Base-by-base conservation (phyloP, 176 grass and related monocot species). In the Dactylis glomerata region DNA sequence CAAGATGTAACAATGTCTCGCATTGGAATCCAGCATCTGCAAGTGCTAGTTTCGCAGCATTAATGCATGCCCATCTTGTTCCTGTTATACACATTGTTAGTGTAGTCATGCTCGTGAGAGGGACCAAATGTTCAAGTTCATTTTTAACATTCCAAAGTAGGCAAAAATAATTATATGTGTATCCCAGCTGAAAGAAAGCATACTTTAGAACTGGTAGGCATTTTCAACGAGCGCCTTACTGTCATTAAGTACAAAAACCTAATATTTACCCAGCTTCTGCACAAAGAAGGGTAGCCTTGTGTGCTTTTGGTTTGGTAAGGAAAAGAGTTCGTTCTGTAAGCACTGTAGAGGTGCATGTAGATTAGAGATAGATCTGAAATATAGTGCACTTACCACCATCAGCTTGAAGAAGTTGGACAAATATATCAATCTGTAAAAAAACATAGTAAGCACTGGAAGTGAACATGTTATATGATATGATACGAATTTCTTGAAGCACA, bases 331-430 rank as follows among this genome's bases (percentile, higher is more conserved):
- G 32, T 31, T 88, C 24, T 17, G 33, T 3, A 49, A 0, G 8
- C 8, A 13, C 10, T 68, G 33, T 54, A 55, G 26, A 49, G 38
- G 27, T 30, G 22, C 46, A 85, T 73, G 74, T 36, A 66, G 46
- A 27, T 30, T 40, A 69, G n/a, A 81, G 68, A 76, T 6, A 1
- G 31, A 26, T 73, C 34, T 37, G 16, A 66, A 90, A 81, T 37
- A 58, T 27, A 67, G 44, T 33, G 42, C 5, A 17, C 72, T 66
- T 86, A 95, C 95, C 91, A 78, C 89, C 92, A 92, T 93, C 89
- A 90, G 91, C 91, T 92, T 98, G 92, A 87, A 98, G 95, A 88
- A 98, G 89, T 92, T 98, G 85, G 32, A 98, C 92, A 93, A 88
- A 95, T 85, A 98, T 95, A 73, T 94, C 92, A 86, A 97, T 94